A percentile compares a stretch with the other conserved stretches of the same genome.
Conservation (phyloP, 2,329 filamentous ascomycete genomes). For the Aspergillus fumigatiaffinis region DNA sequence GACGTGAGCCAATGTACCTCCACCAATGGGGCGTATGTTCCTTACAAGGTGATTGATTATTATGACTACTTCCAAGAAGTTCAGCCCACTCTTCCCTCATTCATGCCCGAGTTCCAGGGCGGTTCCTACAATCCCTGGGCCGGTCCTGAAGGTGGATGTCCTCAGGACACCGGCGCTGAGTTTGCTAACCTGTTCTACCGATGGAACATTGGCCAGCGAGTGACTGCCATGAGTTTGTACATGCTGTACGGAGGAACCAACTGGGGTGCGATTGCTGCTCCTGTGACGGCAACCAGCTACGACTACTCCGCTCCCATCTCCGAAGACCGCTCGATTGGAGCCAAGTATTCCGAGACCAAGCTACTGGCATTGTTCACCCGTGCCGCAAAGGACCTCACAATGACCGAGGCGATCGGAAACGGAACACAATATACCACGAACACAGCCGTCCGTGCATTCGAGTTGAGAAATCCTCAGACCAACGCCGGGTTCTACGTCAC, state of each 20-base stretch:
- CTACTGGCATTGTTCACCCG: constrained; percentile 58
- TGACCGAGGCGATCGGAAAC: constrained; percentile 49
- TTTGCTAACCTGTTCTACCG: constrained; percentile 64
- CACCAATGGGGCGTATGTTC: constrained; percentile 56
- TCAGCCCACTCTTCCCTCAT: constrained; percentile 44
- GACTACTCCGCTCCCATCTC: constrained; percentile 62
- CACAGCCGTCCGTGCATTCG: constrained; percentile 49
- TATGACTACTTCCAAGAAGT: constrained; percentile 46
- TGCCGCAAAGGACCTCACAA: constrained; percentile 54
- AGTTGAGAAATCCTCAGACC: constrained; percentile 57
- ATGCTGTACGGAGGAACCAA: constrained; percentile 65
- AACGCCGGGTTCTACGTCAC: constrained; percentile 58
- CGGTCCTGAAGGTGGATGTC: constrained; percentile 55
- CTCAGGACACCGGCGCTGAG: constrained; percentile 52
- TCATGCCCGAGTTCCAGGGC: constrained; percentile 59
- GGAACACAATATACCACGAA: constrained; percentile 52
- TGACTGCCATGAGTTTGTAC: constrained; percentile 59
- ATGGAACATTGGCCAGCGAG: constrained; percentile 57
- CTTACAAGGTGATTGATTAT: constrained; percentile 50
- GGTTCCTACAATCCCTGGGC: constrained; percentile 61
- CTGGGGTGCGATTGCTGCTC: constrained; percentile 57
- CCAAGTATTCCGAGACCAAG: constrained; percentile 63
- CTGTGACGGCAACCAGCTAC: constrained; percentile 58
- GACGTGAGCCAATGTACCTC: constrained; percentile 58
- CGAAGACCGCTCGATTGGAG: constrained; percentile 54